phyloP scores from a whole-genome alignment of 2,329 filamentous ascomycete species.

The Tolypocladium paradoxum region DNA sequence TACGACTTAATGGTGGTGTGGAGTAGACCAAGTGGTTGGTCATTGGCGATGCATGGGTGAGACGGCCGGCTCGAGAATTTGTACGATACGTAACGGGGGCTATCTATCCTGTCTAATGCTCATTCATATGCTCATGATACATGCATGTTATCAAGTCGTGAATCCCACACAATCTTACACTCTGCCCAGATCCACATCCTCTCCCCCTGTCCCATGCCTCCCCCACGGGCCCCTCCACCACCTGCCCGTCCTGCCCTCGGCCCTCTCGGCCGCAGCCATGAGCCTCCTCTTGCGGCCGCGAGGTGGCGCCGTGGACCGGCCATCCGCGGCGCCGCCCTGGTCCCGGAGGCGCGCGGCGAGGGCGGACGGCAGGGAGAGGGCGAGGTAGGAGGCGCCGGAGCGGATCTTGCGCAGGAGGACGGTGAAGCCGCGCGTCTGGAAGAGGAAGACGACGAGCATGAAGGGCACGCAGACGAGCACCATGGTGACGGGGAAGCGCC shows the following conservation, averaged over 20 bases:
- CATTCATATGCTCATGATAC: not conserved
- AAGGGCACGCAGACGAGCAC: constrained; percentile 49
- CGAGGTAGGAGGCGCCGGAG: not conserved
- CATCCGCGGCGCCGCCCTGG: not conserved
- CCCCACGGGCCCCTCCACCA: constrained; percentile 2
- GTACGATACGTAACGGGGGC: not conserved
- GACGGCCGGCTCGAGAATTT: not conserved
- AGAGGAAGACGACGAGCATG: constrained; percentile 33
- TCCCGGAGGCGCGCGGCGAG: not conserved
- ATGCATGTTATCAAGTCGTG: not conserved
- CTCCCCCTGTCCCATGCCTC: not conserved
- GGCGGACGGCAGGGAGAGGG: not conserved
- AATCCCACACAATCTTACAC: not conserved
- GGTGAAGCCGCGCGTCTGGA: constrained; percentile 31
- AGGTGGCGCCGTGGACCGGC: not conserved
- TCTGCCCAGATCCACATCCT: constrained; percentile 2
- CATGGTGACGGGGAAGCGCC: constrained; percentile 46
- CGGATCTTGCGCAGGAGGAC: constrained; percentile 11
- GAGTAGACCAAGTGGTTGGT: not conserved
- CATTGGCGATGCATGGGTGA: not conserved
- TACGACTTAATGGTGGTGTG: not conserved
- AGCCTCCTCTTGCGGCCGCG: constrained; percentile 9
- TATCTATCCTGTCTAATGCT: not conserved
- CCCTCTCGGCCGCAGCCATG: constrained; percentile 1
- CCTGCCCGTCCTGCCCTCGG: not conserved